These are phyloP conservation scores for Dioscorea dumetorum DNA, from an alignment of 106 monocot species.

Conservation along the genomic window DNA sequence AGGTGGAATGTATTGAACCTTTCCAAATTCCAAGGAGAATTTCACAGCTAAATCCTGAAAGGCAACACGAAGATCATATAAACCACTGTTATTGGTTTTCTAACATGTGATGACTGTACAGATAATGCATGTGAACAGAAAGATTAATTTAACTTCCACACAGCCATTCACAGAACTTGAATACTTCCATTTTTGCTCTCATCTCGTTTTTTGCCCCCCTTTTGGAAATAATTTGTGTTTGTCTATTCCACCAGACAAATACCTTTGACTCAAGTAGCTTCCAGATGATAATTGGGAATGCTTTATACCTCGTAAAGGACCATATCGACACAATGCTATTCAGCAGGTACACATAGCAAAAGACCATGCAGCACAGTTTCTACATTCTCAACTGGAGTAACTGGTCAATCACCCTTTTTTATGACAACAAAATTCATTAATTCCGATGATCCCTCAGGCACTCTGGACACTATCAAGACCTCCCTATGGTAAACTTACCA, in stretches of 20 bases:
- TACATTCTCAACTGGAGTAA: slow-evolving; percentile 11
- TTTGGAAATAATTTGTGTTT: too few species aligned
- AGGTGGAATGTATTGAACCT: slow-evolving; percentile 59
- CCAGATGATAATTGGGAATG: slow-evolving; percentile 15
- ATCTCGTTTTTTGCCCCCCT: neutral
- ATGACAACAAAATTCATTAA: slow-evolving; percentile 58
- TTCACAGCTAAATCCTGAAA: slow-evolving; percentile 37
- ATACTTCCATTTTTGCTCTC: too few species aligned
- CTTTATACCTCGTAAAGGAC: slow-evolving; percentile 73
- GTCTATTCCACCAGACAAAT: neutral
- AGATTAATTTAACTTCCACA: too few species aligned
- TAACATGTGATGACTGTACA: too few species aligned
- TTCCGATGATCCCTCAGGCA: slow-evolving; percentile 51
- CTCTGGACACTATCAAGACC: slow-evolving; percentile 27
- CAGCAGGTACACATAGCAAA: slow-evolving; percentile 59
- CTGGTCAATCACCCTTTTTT: slow-evolving; percentile 44
- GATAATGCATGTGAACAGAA: too few species aligned
- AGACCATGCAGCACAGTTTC: slow-evolving; percentile 31
- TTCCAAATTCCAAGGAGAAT: slow-evolving; percentile 42
- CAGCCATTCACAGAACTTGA: too few species aligned
- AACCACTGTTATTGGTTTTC: neutral
- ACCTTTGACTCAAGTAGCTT: slow-evolving; percentile 56
- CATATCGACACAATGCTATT: slow-evolving; percentile 67
- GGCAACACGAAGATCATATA: neutral
- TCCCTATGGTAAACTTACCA: slow-evolving; percentile 15